Evolutionary conservation across 805 yeast genomes (phyloP).

Genomic region (Wickerhamiella lipophila): DNA sequence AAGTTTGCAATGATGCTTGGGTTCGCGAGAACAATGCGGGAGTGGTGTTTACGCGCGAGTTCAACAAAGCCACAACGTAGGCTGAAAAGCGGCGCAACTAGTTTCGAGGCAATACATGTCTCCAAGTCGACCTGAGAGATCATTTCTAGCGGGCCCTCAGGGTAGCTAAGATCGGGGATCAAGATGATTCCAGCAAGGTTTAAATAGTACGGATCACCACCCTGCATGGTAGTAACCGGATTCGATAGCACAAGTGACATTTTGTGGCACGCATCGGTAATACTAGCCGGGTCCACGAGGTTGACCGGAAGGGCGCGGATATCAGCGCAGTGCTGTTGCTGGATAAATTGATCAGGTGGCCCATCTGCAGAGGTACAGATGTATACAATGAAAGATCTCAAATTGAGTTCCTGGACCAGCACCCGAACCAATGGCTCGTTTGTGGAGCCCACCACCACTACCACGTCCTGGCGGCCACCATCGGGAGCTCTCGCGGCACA

Average conservation of each 20-base stretch:
- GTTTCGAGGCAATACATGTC: constrained; percentile 34
- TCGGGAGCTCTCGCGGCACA: constrained; percentile 46
- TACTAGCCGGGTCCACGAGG: constrained; percentile 35
- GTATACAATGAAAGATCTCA: constrained; percentile 70
- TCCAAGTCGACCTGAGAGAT: constrained; percentile 42
- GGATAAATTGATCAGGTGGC: constrained; percentile 35
- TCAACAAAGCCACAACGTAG: constrained; percentile 44
- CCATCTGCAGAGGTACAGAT: constrained; percentile 54
- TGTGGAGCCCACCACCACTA: constrained; percentile 64
- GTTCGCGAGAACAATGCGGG: constrained; percentile 40
- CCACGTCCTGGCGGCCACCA: constrained; percentile 66
- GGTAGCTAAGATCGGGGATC: constrained; percentile 57
- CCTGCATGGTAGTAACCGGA: constrained; percentile 47
- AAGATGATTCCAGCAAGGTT: constrained; percentile 53
- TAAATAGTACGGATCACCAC: constrained; percentile 44
- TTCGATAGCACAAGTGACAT: constrained; percentile 39
- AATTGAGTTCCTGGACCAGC: constrained; percentile 60
- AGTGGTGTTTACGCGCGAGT: constrained; percentile 38
- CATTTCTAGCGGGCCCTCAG: constrained; percentile 54
- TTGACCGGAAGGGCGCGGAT: constrained; percentile 49
- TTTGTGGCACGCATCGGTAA: constrained; percentile 37
- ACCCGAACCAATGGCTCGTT: constrained; percentile 58
- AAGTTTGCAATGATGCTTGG: constrained; percentile 46
- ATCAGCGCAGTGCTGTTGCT: constrained; percentile 49
- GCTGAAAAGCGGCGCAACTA: constrained; percentile 39